A percentile compares a stretch with the other conserved stretches of the same genome.
Conservation (phyloP, 495 filamentous ascomycete species). For the Penicillium paxilli region DNA sequence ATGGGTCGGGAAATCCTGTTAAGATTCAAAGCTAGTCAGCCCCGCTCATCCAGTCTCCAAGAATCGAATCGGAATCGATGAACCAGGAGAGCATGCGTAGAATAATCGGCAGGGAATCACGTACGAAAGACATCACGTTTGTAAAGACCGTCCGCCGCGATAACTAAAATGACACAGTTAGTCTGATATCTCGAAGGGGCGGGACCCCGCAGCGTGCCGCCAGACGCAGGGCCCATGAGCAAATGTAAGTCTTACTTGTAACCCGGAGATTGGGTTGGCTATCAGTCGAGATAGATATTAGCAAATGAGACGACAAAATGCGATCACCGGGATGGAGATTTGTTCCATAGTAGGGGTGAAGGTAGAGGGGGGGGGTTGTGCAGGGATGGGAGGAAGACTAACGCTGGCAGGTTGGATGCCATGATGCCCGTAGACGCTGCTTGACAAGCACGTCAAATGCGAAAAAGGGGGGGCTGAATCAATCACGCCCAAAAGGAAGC, state of each 20-base stretch:
- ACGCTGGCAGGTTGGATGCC: conserved; percentile 63
- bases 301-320: conserved; percentile 4
- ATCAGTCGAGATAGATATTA: conserved; percentile 27
- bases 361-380: conserved; percentile 3
- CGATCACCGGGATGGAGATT: background rate
- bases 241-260: conserved; percentile 53
- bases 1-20: conserved; percentile 93
- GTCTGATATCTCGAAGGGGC: conserved; percentile 14
- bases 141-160: conserved; percentile 97
- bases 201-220: conserved; percentile 25
- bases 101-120: conserved; percentile 4
- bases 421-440: conserved; percentile 37
- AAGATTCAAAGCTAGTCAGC: conserved; percentile 25
- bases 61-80: background rate
- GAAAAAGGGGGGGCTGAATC: conserved; percentile 42
- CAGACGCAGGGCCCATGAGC: conserved; percentile 5
- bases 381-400: conserved; percentile 36
- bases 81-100: background rate
- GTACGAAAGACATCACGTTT: conserved; percentile 98
- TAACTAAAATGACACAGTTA: conserved; percentile 59
- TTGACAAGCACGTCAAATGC: conserved; percentile 34
- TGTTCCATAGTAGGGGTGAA: background rate
- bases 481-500: conserved; percentile 39
- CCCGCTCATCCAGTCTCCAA: conserved; percentile 6
- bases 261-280: conserved; percentile 63